phyloP scores from a whole-genome alignment of 441 rosid genomes.

The Pelargonium australe region DNA sequence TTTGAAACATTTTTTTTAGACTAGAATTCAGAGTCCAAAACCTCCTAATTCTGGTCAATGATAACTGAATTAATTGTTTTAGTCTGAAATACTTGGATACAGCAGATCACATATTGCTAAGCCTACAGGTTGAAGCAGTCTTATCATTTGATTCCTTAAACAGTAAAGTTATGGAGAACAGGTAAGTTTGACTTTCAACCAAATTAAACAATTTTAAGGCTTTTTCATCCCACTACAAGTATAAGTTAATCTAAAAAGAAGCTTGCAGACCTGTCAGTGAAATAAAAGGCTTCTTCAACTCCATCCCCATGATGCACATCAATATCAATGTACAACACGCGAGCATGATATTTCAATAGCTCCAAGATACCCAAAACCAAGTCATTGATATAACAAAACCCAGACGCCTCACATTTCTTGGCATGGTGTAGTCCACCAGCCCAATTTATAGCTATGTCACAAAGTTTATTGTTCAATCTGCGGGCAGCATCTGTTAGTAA shows the following conservation, averaged over 20 bases:
- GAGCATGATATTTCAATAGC: slow-evolving; percentile 84
- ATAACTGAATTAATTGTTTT: not conserved
- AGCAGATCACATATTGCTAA: not conserved
- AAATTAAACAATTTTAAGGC: not conserved
- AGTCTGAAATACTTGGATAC: not conserved
- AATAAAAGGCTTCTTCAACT: slow-evolving; percentile 98
- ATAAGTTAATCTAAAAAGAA: slow-evolving; percentile 16
- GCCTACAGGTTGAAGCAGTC: slow-evolving; percentile 11
- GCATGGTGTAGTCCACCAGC: slow-evolving; percentile 99
- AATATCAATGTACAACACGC: slow-evolving; percentile 83
- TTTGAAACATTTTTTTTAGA: not conserved
- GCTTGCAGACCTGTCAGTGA: slow-evolving; percentile 70
- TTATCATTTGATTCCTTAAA: not conserved
- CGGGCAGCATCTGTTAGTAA: slow-evolving; percentile 69
- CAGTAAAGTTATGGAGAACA: not conserved
- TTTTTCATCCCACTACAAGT: slow-evolving; percentile 6
- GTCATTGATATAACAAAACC: slow-evolving; percentile 96
- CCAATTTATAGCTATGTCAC: slow-evolving; percentile 98
- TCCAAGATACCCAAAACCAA: slow-evolving; percentile 90
- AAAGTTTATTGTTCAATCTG: slow-evolving; percentile 79
- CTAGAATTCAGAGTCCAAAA: not conserved
- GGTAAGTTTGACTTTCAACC: not conserved
- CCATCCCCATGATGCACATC: slow-evolving; percentile 99
- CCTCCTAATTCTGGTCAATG: not conserved
- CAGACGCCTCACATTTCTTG: slow-evolving; percentile 94